Percentiles rank a stretch among this genome's conserved stretches.
Conservation (phyloP, 805 yeast genomes). For the Suhomyces vadensis region DNA sequence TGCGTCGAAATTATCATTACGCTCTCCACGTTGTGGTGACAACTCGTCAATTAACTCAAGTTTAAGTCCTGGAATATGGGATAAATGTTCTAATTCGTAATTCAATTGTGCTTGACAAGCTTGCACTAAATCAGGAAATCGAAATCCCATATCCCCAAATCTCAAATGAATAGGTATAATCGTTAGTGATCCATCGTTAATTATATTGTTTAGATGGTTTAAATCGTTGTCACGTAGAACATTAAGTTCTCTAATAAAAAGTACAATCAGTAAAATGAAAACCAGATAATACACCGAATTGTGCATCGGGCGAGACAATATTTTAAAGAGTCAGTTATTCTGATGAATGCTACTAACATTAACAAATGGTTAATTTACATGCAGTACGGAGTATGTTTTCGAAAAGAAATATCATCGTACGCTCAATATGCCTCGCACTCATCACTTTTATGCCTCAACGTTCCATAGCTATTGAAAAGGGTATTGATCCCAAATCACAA, state of each 20-base stretch:
- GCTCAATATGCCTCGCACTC: too few species aligned
- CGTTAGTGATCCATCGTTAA: background rate
- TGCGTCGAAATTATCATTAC: background rate
- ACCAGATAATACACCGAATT: background rate
- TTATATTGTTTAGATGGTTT: background rate
- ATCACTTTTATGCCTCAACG: conserved; percentile 31
- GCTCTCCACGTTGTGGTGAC: background rate
- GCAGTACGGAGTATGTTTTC: too few species aligned
- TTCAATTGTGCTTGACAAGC: conserved; percentile 45
- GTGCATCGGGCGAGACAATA: background rate
- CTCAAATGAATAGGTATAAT: conserved; percentile 24
- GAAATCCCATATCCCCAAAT: conserved; percentile 43
- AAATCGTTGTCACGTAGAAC: background rate
- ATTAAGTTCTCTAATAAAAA: background rate
- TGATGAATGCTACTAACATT: too few species aligned
- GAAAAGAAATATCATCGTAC: too few species aligned
- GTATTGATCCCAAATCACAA: conserved; percentile 51
- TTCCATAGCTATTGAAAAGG: conserved; percentile 27
- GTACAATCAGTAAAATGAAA: background rate
- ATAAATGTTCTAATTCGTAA: conserved; percentile 13
- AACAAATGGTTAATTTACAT: too few species aligned
- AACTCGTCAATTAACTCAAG: conserved; percentile 15
- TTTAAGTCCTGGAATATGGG: conserved; percentile 10
- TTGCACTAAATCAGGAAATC: conserved; percentile 65
- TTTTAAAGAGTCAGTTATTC: background rate